phyloP scores from a whole-genome alignment of 768 basidiomycete species.

The Mycena maculata region DNA sequence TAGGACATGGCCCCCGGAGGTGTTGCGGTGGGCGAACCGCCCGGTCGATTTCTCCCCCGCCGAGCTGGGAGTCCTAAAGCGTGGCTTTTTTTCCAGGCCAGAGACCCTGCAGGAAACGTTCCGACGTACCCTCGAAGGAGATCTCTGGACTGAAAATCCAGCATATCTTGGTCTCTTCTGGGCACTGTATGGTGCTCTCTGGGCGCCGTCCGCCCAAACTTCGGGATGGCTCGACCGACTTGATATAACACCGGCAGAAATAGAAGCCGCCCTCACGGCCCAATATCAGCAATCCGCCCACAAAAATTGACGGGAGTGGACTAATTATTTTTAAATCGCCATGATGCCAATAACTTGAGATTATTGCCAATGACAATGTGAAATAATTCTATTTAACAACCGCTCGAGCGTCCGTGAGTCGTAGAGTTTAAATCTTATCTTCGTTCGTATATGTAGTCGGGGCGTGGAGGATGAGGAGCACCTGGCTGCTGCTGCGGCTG shows the following conservation, averaged over 20 bases:
- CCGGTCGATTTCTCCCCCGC: neutral
- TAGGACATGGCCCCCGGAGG: constrained; percentile 1
- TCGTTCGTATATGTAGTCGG: too few relatives aligned
- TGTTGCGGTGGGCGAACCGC: constrained; percentile 13
- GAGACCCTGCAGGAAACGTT: neutral
- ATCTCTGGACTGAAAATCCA: constrained; percentile 1
- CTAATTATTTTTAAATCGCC: constrained; percentile 3
- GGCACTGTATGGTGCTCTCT: constrained; percentile 6
- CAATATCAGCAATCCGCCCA: neutral
- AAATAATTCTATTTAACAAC: too few relatives aligned
- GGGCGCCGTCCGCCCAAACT: constrained; percentile 2
- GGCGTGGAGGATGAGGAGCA: constrained; percentile 24
- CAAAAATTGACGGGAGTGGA: neutral
- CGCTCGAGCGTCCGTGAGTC: too few relatives aligned
- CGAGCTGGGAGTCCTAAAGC: neutral
- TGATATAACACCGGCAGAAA: neutral
- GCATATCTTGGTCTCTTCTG: neutral
- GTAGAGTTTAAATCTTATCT: too few relatives aligned
- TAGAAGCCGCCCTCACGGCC: constrained; percentile 1
- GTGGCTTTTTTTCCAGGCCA: neutral
- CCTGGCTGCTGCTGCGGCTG: constrained; percentile 9
- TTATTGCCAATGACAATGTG: constrained; percentile 1
- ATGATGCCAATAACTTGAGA: neutral
- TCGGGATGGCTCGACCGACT: neutral
- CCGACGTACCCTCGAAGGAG: neutral